Base-by-base conservation (phyloP, 345 rosid species). In the Moricandia moricandioides region DNA sequence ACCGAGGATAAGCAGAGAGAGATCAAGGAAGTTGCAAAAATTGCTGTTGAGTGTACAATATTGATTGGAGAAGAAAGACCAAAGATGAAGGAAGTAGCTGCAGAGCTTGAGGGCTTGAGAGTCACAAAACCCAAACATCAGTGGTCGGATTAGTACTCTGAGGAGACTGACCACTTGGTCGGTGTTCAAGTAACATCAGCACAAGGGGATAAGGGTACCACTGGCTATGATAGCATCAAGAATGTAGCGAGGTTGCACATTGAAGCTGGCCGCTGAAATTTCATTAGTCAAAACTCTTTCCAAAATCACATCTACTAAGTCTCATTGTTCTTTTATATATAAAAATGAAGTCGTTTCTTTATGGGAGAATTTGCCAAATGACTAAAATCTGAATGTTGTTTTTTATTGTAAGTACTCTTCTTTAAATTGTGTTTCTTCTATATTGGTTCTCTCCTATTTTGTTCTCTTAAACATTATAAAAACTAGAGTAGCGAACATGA, bases 301-400 rank as follows among this genome's bases (percentile, higher is more conserved):
- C 24, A 16, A 49, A 52, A 8, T 18, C 58, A 52, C 58, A 52
- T 52, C 6, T 18, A 52, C 1, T 21, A 21, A 21, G 24, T 21
- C 24, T 21, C 24, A 0, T 35, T 35, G 39, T 35, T 35, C 1
- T 35, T 1, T 35, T 34, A 6, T 34, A 7, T 7, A 35, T 21
- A 35, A 34, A 35, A 79, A 86, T 4, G 83, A 39, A 39, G 45
- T 39, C 45, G 10, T 51, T 55, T 55, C 66, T 80, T 0, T 40
- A 54, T 57, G 40, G 24, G 24, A 21, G 24, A 21, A 21, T 21
- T 21, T 21, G 24, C 24, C 24, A 21, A 21, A 21, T 21, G 24
- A 21, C 24, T 21, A 21, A 21, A 21, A 21, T 21, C 24, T 21
- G 24, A 21, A 21, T 21, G 24, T 21, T 21, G 24, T 21, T 21